Percentiles rank a stretch among this genome's conserved stretches.
These are phyloP conservation scores for Bryum argenteum DNA, from an alignment of 225 moss, liverwort and hornwort genomes.

Conservation along the genomic window DNA sequence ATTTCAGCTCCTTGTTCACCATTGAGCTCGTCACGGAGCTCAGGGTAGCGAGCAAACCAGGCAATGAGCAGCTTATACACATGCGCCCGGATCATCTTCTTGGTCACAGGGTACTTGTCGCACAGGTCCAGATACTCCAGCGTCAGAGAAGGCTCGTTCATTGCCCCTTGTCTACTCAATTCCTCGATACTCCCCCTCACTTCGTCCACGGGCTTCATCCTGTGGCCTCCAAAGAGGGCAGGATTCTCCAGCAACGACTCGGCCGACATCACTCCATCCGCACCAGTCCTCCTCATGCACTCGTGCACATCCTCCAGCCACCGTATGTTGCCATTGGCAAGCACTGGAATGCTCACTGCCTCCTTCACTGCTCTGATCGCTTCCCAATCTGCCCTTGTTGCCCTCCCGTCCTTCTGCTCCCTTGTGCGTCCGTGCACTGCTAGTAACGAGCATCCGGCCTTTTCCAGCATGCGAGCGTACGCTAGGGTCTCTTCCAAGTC, in stretches of 20 bases:
- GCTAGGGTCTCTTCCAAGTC: slow-evolving; percentile 69
- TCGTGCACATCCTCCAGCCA: slow-evolving; percentile 83
- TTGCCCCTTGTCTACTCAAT: slow-evolving; percentile 29
- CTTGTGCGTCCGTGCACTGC: slow-evolving; percentile 92
- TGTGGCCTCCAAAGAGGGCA: slow-evolving; percentile 69
- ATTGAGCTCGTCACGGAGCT: slow-evolving; percentile 79
- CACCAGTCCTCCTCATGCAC: slow-evolving; percentile 69
- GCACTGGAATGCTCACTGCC: slow-evolving; percentile 73
- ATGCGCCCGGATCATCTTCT: slow-evolving; percentile 86
- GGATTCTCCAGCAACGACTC: slow-evolving; percentile 93
- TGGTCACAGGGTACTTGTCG: slow-evolving; percentile 74
- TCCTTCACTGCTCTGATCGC: slow-evolving; percentile 72
- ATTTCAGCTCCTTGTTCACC: slow-evolving; percentile 54
- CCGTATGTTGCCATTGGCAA: slow-evolving; percentile 88
- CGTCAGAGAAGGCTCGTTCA: slow-evolving; percentile 61
- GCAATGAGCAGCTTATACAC: slow-evolving; percentile 72
- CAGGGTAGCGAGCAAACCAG: slow-evolving; percentile 81
- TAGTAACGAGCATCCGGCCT: slow-evolving; percentile 87
- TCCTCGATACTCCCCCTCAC: slow-evolving; percentile 22
- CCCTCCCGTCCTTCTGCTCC: slow-evolving; percentile 78
- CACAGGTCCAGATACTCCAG: slow-evolving; percentile 82
- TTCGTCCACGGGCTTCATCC: slow-evolving; percentile 42
- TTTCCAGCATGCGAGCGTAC: slow-evolving; percentile 86
- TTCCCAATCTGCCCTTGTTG: slow-evolving; percentile 80
- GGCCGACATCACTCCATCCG: slow-evolving; percentile 87